These are phyloP conservation scores for Zasmidium angulare DNA, from an alignment of 2,329 filamentous ascomycete species.

Conservation along the genomic window DNA sequence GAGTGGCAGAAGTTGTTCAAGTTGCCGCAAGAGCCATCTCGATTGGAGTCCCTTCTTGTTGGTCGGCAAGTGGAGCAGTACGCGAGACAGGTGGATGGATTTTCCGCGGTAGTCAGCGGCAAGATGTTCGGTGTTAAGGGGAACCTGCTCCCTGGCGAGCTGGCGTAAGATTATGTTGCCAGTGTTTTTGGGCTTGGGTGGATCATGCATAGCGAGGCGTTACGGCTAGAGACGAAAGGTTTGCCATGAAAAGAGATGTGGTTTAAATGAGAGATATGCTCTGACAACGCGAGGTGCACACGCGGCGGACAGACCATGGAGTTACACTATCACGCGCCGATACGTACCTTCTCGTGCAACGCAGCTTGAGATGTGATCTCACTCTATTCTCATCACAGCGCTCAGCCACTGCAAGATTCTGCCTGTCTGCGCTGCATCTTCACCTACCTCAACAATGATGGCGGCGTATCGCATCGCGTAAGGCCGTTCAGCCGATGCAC, in stretches of 20 bases:
- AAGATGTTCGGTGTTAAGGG: constrained; percentile 98
- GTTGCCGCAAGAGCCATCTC: constrained; percentile 89
- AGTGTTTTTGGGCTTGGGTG: constrained; percentile 4
- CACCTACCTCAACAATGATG: too few relatives aligned
- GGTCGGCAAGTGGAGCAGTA: constrained; percentile 97
- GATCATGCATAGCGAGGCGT: constrained; percentile 27
- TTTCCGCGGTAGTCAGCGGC: constrained; percentile 83
- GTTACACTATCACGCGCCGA: too few relatives aligned
- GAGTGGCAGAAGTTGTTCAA: constrained; percentile 99
- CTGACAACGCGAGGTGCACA: not conserved
- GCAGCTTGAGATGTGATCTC: too few relatives aligned
- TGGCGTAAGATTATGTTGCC: constrained; percentile 15
- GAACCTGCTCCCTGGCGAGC: constrained; percentile 60
- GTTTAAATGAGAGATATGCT: too few relatives aligned
- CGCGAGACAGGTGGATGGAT: constrained; percentile 93
- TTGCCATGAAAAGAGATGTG: not conserved
- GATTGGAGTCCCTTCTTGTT: constrained; percentile 91
- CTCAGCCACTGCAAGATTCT: too few relatives aligned
- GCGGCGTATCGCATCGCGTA: too few relatives aligned
- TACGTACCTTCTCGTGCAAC: too few relatives aligned
- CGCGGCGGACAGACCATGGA: not conserved
- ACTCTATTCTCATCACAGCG: too few relatives aligned
- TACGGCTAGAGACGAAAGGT: constrained; percentile 8
- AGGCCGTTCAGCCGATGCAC: too few relatives aligned
- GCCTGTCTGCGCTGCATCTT: too few relatives aligned